Percentiles rank a stretch among this genome's conserved stretches.
These are phyloP conservation scores for Xylaria venustula DNA, from an alignment of 495 filamentous ascomycete species.

Conservation along the genomic window DNA sequence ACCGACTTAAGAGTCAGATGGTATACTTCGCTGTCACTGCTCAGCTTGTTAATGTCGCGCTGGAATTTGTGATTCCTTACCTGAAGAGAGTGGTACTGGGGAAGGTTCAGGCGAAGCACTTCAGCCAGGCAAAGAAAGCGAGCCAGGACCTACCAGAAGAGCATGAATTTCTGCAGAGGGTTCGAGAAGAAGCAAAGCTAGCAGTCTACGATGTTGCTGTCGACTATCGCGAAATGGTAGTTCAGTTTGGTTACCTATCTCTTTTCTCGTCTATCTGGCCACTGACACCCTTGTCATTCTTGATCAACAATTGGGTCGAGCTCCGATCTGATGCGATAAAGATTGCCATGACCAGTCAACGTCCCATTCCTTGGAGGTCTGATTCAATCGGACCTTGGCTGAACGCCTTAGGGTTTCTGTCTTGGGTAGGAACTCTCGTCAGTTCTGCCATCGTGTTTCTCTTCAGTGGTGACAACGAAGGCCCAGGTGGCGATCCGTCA, in stretches of 20 bases:
- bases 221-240: conserved; percentile 92
- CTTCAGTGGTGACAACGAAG: conserved; percentile 66
- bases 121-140: conserved; percentile 44
- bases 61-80: conserved; percentile 85
- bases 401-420: conserved; percentile 77
- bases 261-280: conserved; percentile 95
- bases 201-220: conserved; percentile 81
- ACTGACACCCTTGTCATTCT: conserved; percentile 80
- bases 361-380: conserved; percentile 80
- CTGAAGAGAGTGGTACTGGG: conserved; percentile 71
- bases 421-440: conserved; percentile 88
- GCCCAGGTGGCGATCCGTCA: conserved; percentile 52
- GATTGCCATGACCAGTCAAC: conserved; percentile 84
- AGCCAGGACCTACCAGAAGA: conserved; percentile 67
- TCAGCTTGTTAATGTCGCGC: conserved; percentile 81
- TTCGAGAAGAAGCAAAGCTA: conserved; percentile 84
- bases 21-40: conserved; percentile 97
- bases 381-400: conserved; percentile 97
- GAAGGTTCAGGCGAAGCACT: conserved; percentile 61
- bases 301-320: conserved; percentile 96
- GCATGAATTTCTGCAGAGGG: conserved; percentile 70
- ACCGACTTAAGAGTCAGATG: conserved; percentile 83
- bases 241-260: conserved; percentile 92
- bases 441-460: conserved; percentile 83
- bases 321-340: conserved; percentile 91